phyloP scores from a whole-genome alignment of 495 filamentous ascomycete genomes.

The Penicillium roqueforti region DNA sequence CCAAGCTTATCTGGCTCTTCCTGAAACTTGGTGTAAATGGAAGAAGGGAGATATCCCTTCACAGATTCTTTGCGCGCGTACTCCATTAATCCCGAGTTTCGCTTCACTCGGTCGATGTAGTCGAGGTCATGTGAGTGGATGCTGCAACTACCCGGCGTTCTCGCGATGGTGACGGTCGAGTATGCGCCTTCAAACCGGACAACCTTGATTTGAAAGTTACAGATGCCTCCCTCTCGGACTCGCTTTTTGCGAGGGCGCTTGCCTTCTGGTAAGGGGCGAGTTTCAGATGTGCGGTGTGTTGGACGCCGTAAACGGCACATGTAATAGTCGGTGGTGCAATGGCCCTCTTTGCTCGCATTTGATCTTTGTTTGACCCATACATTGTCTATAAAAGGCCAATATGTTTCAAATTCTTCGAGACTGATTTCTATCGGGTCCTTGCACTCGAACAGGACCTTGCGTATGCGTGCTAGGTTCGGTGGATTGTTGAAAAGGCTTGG shows the following conservation, averaged over 20 bases:
- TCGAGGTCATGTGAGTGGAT: slow-evolving; percentile 49
- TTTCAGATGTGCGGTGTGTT: slow-evolving; percentile 39
- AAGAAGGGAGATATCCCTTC: slow-evolving; percentile 52
- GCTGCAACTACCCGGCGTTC: slow-evolving; percentile 39
- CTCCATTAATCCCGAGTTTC: slow-evolving; percentile 52
- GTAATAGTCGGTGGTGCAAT: slow-evolving; percentile 50
- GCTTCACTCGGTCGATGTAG: slow-evolving; percentile 49
- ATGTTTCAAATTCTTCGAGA: slow-evolving; percentile 47
- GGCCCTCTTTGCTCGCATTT: slow-evolving; percentile 47
- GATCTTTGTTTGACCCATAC: slow-evolving; percentile 52
- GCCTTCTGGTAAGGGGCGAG: slow-evolving; percentile 48
- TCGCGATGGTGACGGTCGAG: slow-evolving; percentile 40
- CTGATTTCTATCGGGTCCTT: slow-evolving; percentile 51
- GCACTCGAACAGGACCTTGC: slow-evolving; percentile 48
- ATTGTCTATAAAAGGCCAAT: slow-evolving; percentile 54
- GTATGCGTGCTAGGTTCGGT: slow-evolving; percentile 44
- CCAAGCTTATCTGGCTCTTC: slow-evolving; percentile 44
- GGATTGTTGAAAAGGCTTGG: slow-evolving; percentile 40
- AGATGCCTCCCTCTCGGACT: slow-evolving; percentile 47
- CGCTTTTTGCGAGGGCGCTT: slow-evolving; percentile 48
- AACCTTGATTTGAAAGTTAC: slow-evolving; percentile 51
- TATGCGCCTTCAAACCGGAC: slow-evolving; percentile 47
- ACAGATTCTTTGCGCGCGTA: slow-evolving; percentile 45
- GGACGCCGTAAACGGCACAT: slow-evolving; percentile 48
- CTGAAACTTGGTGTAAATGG: slow-evolving; percentile 48